Evolutionary conservation across 169 alveolate species (phyloP), one percentile per base, ranked within the genome.

Genomic region (Theileria luwenshuni): DNA sequence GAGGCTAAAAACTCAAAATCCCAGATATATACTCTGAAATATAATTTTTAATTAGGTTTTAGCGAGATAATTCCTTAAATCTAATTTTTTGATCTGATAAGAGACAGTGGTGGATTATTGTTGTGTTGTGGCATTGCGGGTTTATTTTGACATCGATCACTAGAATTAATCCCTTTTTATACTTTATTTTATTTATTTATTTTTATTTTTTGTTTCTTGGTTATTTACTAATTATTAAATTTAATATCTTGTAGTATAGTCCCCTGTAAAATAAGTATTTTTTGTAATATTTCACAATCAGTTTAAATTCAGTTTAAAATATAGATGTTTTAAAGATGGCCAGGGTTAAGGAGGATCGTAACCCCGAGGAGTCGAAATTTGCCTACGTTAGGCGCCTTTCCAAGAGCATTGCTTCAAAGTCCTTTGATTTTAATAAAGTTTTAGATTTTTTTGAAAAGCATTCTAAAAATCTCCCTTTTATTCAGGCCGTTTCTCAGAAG

Each of bases 381-480:
- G 25, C 56, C 23, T 61, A 21, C 32, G 70, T 43, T 2, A 67
- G 72, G 67, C n/a, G 15, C 15, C 27, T 67, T 7, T 47, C 75
- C 19, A 32, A 28, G 25, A 43, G 43, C 52, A 35, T 67, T 12
- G 41, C 25, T 13, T 32, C 48, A 3, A 75, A 59, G 7, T 32
- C 58, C n/a, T 35, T 35, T 0, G 83, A 79, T 59, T 64, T 67
- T 49, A 19, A 21, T 13, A 72, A 63, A 63, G 17, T 81, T 21
- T 30, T 74, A 59, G 81, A 3, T 0, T 74, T 60, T 73, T 64
- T 81, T n/a, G 84, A 81, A 38, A 13, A 48, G 38, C 79, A 74
- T 25, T 79, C 89, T 3, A 63, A 63, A 47, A 83, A 68, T 30
- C 61, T 81, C n/a, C 65, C 77, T 30, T 59, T 81, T 41, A 48